Base-by-base conservation (phyloP, 2,329 filamentous ascomycete species). In the Cladosporium velox region DNA sequence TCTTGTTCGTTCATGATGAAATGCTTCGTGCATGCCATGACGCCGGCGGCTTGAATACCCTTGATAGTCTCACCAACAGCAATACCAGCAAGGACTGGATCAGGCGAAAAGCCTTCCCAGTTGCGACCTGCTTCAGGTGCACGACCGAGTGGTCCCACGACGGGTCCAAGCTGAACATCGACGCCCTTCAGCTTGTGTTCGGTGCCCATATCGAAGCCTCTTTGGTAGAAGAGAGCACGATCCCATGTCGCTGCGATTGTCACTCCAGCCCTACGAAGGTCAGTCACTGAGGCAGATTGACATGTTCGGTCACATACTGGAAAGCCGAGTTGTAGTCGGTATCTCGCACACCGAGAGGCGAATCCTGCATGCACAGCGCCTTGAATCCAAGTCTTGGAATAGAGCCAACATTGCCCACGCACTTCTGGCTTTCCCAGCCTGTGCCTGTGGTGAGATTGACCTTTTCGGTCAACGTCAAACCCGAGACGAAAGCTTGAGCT, bases 181-280 rank as follows among this genome's bases (percentile, higher is more conserved):
- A 71, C 72, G 18, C 76, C 75, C 63, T 77, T 77, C 1, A 59
- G 71, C 60, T 72, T 74, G 71, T 74, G 75, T 62, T 77, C 76
- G 52, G 67, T 67, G 1, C 71, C 79, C 54, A 81, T 73, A 15
- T 73, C 70, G 2, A 72, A 52, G 2, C 74, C 78, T n/a, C 78
- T 73, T 14, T 75, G 66, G n/a, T 74, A 71, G 10, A 74, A 72
- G 1, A 81, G 72, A 18, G 71, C 55, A 15, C 74, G 73, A 55
- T 82, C 77, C 78, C 79, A 82, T 2, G 92, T 91, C n/a, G 79
- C 77, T 1, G 92, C 93, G 0, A 93, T 90, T 0, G 93, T 97
- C 68, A 97, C 86, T 10, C 92, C 94, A 8, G 93, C 92, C 0
- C 52, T 55, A 28, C 18, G 21, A 21, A 24, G 2, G 28, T 55